Base-by-base conservation (phyloP, 2,329 filamentous ascomycete species). In the Pochonia chlamydosporia region DNA sequence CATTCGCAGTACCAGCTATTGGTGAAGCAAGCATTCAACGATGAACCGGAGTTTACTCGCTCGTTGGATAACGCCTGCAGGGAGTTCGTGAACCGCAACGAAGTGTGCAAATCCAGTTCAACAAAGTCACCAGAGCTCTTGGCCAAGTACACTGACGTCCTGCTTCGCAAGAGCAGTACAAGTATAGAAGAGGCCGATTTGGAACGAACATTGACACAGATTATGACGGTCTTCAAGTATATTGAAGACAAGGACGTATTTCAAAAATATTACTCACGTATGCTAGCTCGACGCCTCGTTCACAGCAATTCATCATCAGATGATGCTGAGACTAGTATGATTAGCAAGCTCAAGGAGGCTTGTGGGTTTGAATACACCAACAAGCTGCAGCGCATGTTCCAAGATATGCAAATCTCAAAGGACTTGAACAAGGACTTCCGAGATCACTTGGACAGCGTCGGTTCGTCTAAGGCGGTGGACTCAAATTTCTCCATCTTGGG, bases 211-310 rank as follows among this genome's bases (percentile, higher is more conserved):
- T 74, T 97, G 25, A 83, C 82, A 18, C 89, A 96, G 65, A 93
- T 99, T 59, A 99, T 99, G 93, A 96, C 92, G 2, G 89, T 99
- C 47, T 99, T 99, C 81, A 97, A 97, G 73, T 99, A 99, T 69
- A 97, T 99, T 54, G 93, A 99, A 65, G 95, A 99, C 70, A 99
- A 99, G 76, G 93, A 99, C 62, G 95, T 99, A 5, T 99, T 99
- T 78, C 93, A 97, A 68, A 99, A 97, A 68, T 99, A 96, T 70
- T 99, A 99, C 71, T 95, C 92, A 2, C 87, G 91, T 53, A 96
- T 96, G 85, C 74, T 99, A 58, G 93, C 93, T 43, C 89, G 95
- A 65, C 89, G 93, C 59, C 73, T 99, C 47, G 93, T 99, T 16
- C 89, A 96, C 66, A 90, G 87, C 65, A 96, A 87, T 64, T 97